Evolutionary conservation across 108 stramenopile genomes (phyloP), one percentile per base, ranked within the genome.

Genomic region (Cyclotella cryptica): DNA sequence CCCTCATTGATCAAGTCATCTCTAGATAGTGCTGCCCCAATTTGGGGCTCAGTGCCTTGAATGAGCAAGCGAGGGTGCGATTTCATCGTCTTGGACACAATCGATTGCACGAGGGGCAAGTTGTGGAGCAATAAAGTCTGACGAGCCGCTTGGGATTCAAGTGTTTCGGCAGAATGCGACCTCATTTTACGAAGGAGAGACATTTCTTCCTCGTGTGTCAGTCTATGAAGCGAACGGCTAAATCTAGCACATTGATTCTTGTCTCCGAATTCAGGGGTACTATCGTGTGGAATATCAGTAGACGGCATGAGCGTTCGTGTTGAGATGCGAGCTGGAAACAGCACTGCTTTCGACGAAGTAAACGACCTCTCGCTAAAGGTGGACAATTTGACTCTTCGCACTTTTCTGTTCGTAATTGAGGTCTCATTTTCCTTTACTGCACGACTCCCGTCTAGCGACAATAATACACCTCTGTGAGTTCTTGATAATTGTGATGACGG

Each of bases 1-100:
- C 97, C 97, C 69, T 98, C 97, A 83, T 97, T 95, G 3, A 98
- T 41, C 30, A 98, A 80, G 84, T 98, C 97, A 49, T 92, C 91
- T n/a, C 84, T 74, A 0, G 82, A 72, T 12, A 93, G 66, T 13
- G 89, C 70, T 45, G 75, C 65, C 13, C 75, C 75, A 29, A 72
- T 44, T 42, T 66, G 65, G 10, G 46, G 46, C 35, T 72, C 65
- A 8, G 61, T 47, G 12, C 28, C 18, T 18, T 54, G 12, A 14
- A 22, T 55, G 5, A 42, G 10, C 44, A 54, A 49, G 12, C 43
- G 61, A 72, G 66, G 62, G 19, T 75, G 67, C 8, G 64, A 58
- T 18, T 77, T 73, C 46, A 89, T 35, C 26, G 84, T 80, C 24
- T 89, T 79, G 35, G 86, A 86, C 26, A 88, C 89, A 53, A 86